Conservation (phyloP, 78 protist genomes). For the Emiliania huxleyi region DNA sequence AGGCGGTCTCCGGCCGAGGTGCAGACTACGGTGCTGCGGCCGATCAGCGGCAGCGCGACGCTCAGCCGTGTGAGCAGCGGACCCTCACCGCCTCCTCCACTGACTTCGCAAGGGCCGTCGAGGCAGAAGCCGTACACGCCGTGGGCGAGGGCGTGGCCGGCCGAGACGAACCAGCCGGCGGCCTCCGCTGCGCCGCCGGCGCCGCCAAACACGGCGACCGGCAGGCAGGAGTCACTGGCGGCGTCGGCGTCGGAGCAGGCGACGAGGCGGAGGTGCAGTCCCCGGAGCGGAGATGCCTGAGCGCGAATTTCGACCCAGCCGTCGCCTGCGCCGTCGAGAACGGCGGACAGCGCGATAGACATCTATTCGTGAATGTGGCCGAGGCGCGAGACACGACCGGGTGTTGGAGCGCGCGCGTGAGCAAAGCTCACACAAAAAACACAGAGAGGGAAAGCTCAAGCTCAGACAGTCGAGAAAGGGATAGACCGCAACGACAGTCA, state of each 20-base stretch:
- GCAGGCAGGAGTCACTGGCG: not conserved
- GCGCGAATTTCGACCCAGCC: not conserved
- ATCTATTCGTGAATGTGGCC: too few relatives aligned
- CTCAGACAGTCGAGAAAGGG: too few relatives aligned
- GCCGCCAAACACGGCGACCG: not conserved
- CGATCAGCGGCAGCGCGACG: not conserved
- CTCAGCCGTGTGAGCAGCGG: not conserved
- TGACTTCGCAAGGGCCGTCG: not conserved
- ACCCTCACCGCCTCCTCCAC: not conserved
- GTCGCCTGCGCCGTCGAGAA: not conserved
- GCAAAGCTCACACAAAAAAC: too few relatives aligned
- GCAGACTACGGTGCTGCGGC: not conserved
- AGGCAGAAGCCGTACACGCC: not conserved
- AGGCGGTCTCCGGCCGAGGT: not conserved
- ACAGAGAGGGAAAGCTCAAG: too few relatives aligned
- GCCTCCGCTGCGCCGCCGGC: not conserved
- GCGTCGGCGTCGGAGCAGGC: not conserved
- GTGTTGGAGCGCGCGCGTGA: too few relatives aligned
- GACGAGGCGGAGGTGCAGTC: not conserved
- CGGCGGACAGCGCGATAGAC: too few relatives aligned
- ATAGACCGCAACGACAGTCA: too few relatives aligned
- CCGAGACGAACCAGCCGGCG: not conserved
- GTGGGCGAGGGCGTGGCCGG: not conserved
- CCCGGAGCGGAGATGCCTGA: not conserved
- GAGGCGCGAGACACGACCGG: too few relatives aligned